Evolutionary conservation across 108 stramenopile genomes (phyloP), one percentile per base, ranked within the genome.

Genomic region (Nitzschia inconspicua): DNA sequence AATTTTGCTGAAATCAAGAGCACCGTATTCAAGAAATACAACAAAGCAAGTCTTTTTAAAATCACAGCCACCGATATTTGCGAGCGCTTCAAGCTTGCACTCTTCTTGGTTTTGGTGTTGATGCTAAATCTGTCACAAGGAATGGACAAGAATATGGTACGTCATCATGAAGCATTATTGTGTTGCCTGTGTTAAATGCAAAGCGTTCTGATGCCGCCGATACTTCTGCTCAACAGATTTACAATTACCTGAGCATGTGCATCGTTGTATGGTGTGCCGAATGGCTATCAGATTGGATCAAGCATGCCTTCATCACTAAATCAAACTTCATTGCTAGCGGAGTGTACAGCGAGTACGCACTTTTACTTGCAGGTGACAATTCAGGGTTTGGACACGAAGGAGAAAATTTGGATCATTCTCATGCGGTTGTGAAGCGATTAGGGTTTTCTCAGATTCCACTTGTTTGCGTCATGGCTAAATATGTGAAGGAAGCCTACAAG

Each of bases 11-110:
- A 99, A 78, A 96, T 99, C 76, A 97, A 97, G 75, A 62, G 66
- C 25, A 83, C 85, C n/a, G 98, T 99, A 14, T 98, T 99, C 82
- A 99, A 99, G 81, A 98, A 97, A 60, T 98, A 97, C 80, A 96
- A 95, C 79, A 84, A 91, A 62, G 80, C 94, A 30, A 93, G 87
- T 63, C 75, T 99, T 3, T 99, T 99, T 79, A 97, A 99, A 61
- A 89, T 98, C 28, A 79, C 93, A 8, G 93, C 95, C 43, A 75
- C 80, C 37, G 89, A 91, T 74, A 85, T 91, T 41, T 88, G 87
- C 52, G 88, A 93, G 48, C 78, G 91, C 16, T 87, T 91, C 79
- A 92, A 96, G 70, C 65, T 95, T 54, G 80, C 73, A n/a, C 43
- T 91, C 36, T 88, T 93, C 61, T 69, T 94, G 20, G 46, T 78